Conservation (phyloP, 2,329 filamentous ascomycete species). For the Ambrosiella beaveri region DNA sequence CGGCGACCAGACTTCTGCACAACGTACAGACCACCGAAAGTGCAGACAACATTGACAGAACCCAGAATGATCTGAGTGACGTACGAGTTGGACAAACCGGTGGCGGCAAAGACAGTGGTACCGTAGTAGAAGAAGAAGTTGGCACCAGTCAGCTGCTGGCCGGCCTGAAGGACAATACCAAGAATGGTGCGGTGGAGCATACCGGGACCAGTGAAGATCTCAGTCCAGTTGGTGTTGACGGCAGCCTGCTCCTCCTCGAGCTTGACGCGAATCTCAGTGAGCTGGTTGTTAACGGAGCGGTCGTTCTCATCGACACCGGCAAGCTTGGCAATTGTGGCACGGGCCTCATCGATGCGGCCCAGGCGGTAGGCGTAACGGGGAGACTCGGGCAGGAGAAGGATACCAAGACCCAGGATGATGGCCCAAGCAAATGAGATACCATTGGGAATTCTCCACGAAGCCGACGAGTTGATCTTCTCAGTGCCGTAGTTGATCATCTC, state of each 20-base stretch:
- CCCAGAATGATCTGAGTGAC: constrained; percentile 51
- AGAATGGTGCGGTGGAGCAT: constrained; percentile 48
- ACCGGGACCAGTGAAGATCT: constrained; percentile 50
- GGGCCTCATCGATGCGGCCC: constrained; percentile 31
- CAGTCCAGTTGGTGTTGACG: constrained; percentile 32
- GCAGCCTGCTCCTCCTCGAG: constrained; percentile 30
- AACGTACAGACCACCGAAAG: constrained; percentile 46
- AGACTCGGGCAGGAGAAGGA: constrained; percentile 37
- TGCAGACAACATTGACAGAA: constrained; percentile 50
- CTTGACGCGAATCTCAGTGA: constrained; percentile 34
- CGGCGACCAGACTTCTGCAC: constrained; percentile 49
- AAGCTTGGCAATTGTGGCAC: constrained; percentile 29
- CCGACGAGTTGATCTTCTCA: constrained; percentile 25
- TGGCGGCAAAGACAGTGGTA: constrained; percentile 47
- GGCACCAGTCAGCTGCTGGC: constrained; percentile 51
- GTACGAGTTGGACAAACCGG: constrained; percentile 48
- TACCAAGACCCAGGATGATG: constrained; percentile 30
- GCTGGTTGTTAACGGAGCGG: constrained; percentile 28
- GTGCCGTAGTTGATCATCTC: constrained; percentile 47
- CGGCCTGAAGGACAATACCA: constrained; percentile 44
- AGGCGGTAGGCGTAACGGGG: constrained; percentile 33
- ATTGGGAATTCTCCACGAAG: constrained; percentile 46
- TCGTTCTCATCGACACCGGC: constrained; percentile 25
- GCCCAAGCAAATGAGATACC: constrained; percentile 39
- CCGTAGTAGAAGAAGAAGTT: constrained; percentile 55